Base-by-base conservation (phyloP, 139 green algal species). In the Chlorella sorokiniana region DNA sequence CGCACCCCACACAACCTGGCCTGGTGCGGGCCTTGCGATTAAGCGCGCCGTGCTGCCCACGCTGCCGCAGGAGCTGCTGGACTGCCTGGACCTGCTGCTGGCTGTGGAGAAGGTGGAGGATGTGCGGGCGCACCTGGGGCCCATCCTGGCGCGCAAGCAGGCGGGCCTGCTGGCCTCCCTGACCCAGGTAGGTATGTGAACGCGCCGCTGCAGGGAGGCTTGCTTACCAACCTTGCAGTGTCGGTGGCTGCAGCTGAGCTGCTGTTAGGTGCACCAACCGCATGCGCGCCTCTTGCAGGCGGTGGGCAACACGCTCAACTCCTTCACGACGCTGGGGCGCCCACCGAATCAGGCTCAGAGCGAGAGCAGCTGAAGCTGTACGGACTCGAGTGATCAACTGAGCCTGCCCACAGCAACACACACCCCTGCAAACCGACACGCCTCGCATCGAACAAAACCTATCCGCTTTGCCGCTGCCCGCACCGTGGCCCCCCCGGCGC, bases 41-140 rank as follows among this genome's bases (percentile, higher is more conserved):
- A n/a, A n/a, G n/a, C n/a, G n/a, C n/a, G n/a, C n/a, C n/a, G n/a
- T n/a, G n/a, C n/a, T n/a, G n/a, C n/a, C n/a, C n/a, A 27, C 31
- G 0, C 11, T 31, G 0, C 41, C n/a, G 68, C 88, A 92, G 76
- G 94, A 97, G 84, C 86, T 98, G 83, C 87, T 98, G 69, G 88
- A 97, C 62, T 87, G 97, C 59, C 74, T 98, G 79, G 93, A 94
- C n/a, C 79, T 92, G 38, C 87, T 98, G 68, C 68, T 92, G 48
- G 84, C 89, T 42, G 76, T 97, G 64, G 84, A 90, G 79, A 70
- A 88, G 42, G 91, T 89, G 38, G 83, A 85, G 7, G 93, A 96
- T 64, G 93, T 96, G 84, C 82, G 93, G 35, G 56, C 71, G 1
- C 78, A 88, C 69, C 82, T 95, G 52, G 87, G 85, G 3, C 51